phyloP scores from a whole-genome alignment of 805 yeast species.

The Spathaspora hagerdaliae region DNA sequence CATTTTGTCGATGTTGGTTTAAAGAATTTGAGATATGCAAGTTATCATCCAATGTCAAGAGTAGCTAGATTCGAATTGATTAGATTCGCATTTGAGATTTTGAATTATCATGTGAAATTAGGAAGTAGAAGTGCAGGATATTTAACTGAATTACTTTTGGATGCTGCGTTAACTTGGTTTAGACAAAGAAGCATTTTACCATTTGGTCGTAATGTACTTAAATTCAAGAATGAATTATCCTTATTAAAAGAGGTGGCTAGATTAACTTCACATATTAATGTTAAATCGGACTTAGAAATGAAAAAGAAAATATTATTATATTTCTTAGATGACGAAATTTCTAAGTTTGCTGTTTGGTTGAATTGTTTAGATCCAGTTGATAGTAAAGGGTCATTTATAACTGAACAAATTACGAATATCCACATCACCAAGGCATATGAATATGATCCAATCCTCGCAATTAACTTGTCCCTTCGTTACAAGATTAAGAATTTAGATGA shows the following conservation, averaged over 20 bases:
- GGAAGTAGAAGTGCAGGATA: conserved; percentile 41
- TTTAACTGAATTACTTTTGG: conserved; percentile 52
- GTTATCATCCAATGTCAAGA: conserved; percentile 81
- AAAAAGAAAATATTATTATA: conserved; percentile 55
- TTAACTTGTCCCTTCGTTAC: conserved; percentile 62
- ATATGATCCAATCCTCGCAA: conserved; percentile 69
- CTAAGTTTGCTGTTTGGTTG: conserved; percentile 73
- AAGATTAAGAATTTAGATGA: conserved; percentile 38
- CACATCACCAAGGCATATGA: conserved; percentile 56
- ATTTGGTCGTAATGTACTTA: conserved; percentile 75
- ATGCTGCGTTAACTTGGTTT: conserved; percentile 80
- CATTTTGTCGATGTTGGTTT: conserved; percentile 56
- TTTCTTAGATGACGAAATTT: conserved; percentile 74
- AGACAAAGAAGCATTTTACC: conserved; percentile 62
- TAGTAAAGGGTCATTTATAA: conserved; percentile 32
- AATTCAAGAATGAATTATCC: conserved; percentile 64
- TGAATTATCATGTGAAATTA: conserved; percentile 51
- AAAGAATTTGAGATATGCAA: conserved; percentile 49
- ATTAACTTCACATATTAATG: conserved; percentile 16
- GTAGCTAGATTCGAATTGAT: conserved; percentile 70
- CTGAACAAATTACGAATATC: conserved; percentile 30
- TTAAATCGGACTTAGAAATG: conserved; percentile 22
- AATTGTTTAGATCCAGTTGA: conserved; percentile 48
- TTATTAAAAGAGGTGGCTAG: conserved; percentile 52
- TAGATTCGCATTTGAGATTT: conserved; percentile 60